These are phyloP conservation scores for Colletotrichum sp. DNA, from an alignment of 2,329 filamentous ascomycete genomes.

Conservation along the genomic window DNA sequence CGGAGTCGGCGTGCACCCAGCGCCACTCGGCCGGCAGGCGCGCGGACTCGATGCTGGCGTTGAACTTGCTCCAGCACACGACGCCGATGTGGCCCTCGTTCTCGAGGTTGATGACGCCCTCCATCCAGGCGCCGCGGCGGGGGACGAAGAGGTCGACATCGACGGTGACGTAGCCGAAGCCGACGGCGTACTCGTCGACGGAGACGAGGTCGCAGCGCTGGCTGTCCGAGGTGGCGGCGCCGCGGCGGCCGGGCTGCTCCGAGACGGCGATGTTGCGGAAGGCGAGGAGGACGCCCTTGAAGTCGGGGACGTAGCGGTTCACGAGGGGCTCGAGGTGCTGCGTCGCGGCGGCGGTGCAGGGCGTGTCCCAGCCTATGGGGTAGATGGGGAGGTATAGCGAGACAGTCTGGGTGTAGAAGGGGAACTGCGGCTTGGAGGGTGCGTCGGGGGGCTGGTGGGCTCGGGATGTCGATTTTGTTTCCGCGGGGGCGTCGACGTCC, in stretches of 20 bases:
- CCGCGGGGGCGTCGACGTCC: slow-evolving; percentile 40
- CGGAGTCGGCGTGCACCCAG: slow-evolving; percentile 68
- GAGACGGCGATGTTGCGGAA: slow-evolving; percentile 74
- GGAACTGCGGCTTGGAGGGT: slow-evolving; percentile 56
- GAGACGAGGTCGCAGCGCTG: slow-evolving; percentile 50
- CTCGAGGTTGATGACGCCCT: slow-evolving; percentile 84
- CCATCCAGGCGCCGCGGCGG: slow-evolving; percentile 72
- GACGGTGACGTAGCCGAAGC: slow-evolving; percentile 86
- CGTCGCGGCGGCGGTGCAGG: slow-evolving; percentile 72
- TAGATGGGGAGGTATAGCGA: slow-evolving; percentile 82
- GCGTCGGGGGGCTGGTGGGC: slow-evolving; percentile 40
- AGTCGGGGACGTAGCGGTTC: slow-evolving; percentile 76
- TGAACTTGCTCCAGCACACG: slow-evolving; percentile 90
- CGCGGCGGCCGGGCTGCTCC: slow-evolving; percentile 56
- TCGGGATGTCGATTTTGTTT: slow-evolving; percentile 31
- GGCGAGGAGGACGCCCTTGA: slow-evolving; percentile 76
- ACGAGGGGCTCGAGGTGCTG: slow-evolving; percentile 78
- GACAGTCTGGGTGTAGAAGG: slow-evolving; percentile 80
- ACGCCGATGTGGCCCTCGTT: slow-evolving; percentile 89
- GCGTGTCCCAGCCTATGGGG: slow-evolving; percentile 71
- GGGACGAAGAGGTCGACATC: slow-evolving; percentile 87
- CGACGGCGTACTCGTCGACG: slow-evolving; percentile 83
- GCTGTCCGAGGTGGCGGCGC: slow-evolving; percentile 51
- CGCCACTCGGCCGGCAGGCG: slow-evolving; percentile 80
- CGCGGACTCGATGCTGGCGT: slow-evolving; percentile 80